Evolutionary conservation across 768 basidiomycete genomes (phyloP).

Genomic region (Sporobolomyces pararoseus): DNA sequence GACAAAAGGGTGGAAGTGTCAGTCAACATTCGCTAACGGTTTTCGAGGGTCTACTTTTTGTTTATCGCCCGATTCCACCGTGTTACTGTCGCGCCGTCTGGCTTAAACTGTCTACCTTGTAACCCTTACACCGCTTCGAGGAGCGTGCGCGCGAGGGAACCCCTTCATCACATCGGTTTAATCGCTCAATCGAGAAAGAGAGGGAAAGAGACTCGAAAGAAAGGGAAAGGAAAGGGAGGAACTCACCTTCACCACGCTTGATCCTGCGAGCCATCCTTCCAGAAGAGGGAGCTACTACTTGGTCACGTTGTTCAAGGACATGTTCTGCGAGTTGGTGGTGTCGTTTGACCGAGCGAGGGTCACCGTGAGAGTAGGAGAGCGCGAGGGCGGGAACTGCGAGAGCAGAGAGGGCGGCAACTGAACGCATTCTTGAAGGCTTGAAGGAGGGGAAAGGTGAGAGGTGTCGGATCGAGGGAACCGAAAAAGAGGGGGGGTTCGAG

Average conservation of each 20-base stretch:
- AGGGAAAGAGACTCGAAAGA: neutral
- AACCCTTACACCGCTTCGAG: too few relatives aligned
- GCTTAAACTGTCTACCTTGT: too few relatives aligned
- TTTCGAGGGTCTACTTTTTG: neutral
- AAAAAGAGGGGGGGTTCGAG: constrained; percentile 7
- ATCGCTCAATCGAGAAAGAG: neutral
- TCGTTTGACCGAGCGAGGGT: constrained; percentile 4
- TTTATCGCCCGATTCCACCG: neutral
- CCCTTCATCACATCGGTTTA: too few relatives aligned
- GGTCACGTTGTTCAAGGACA: constrained; percentile 6
- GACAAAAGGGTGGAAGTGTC: neutral
- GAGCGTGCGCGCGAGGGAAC: neutral
- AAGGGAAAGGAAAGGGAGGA: neutral
- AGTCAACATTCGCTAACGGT: too few relatives aligned
- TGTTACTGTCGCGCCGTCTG: too few relatives aligned
- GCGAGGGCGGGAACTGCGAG: constrained; percentile 4
- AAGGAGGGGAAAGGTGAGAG: neutral
- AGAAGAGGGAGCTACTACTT: constrained; percentile 1
- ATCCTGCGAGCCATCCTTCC: neutral
- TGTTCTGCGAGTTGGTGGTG: constrained; percentile 16
- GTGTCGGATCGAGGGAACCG: neutral
- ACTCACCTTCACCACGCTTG: constrained; percentile 10
- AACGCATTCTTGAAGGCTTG: constrained; percentile 7
- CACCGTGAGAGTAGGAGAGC: neutral
- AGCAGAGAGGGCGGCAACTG: constrained; percentile 9